Evolutionary conservation across 768 basidiomycete species (phyloP).

Genomic region (Mycena metata): DNA sequence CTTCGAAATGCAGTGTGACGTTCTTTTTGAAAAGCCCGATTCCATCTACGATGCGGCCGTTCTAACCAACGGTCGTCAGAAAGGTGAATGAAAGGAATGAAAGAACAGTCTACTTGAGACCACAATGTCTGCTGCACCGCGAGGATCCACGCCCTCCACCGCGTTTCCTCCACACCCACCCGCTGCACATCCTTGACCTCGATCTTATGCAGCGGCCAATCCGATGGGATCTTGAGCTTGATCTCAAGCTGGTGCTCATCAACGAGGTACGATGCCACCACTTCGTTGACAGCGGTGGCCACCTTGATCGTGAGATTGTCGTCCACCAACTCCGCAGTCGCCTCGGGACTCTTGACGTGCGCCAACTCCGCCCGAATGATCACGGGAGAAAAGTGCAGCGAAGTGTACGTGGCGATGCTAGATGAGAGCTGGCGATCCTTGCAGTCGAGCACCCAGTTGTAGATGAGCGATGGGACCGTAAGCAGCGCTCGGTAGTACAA

Average conservation of each 20-base stretch:
- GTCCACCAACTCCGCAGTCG: constrained; percentile 70
- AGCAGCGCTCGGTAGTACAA: constrained; percentile 90
- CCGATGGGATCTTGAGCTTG: constrained; percentile 83
- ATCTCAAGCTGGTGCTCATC: constrained; percentile 97
- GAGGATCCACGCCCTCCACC: constrained; percentile 95
- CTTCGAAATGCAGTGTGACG: constrained; percentile 92
- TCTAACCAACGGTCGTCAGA: constrained; percentile 61
- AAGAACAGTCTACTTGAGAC: constrained; percentile 74
- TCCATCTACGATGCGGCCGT: constrained; percentile 91
- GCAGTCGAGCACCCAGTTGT: constrained; percentile 87
- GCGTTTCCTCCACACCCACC: constrained; percentile 90
- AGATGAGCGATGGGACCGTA: constrained; percentile 86
- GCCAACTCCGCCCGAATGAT: constrained; percentile 89
- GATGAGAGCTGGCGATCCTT: constrained; percentile 91
- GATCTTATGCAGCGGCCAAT: constrained; percentile 91
- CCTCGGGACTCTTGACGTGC: constrained; percentile 71
- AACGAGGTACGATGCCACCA: constrained; percentile 85
- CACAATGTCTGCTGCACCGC: constrained; percentile 93
- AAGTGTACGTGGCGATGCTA: constrained; percentile 82
- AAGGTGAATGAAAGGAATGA: neutral
- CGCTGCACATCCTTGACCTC: constrained; percentile 89
- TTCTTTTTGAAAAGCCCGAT: constrained; percentile 94
- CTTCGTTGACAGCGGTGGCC: constrained; percentile 78
- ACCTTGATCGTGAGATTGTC: constrained; percentile 89
- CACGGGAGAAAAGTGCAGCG: constrained; percentile 88